Conservation (phyloP, 2,329 filamentous ascomycete species). For the Dactylella cylindrospora region DNA sequence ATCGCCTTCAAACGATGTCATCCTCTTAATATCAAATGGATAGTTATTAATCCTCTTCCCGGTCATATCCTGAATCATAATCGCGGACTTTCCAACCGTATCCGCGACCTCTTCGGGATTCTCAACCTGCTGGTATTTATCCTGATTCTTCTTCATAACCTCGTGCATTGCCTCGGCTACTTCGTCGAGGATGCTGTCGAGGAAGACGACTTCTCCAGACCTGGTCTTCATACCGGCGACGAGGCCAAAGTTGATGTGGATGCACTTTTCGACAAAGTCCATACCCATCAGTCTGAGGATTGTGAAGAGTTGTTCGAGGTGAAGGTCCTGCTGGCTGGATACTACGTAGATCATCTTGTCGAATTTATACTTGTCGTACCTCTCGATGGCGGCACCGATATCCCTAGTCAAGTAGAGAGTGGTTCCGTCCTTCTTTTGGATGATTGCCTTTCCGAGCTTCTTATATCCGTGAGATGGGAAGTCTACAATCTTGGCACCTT, state of each 20-base stretch:
- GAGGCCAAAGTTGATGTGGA: conserved; percentile 75
- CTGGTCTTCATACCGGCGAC: conserved; percentile 71
- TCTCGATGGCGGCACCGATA: conserved; percentile 70
- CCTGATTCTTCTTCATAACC: conserved; percentile 85
- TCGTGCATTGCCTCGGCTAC: conserved; percentile 96
- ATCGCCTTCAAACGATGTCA: conserved; percentile 82
- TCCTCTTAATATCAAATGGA: conserved; percentile 75
- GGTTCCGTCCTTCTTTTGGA: conserved; percentile 73
- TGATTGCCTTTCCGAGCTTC: conserved; percentile 68
- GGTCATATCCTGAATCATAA: conserved; percentile 98
- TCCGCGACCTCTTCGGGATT: conserved; percentile 81
- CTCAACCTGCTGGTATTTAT: conserved; percentile 87
- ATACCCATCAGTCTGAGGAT: conserved; percentile 72
- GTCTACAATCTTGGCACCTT: conserved; percentile 72
- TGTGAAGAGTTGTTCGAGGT: conserved; percentile 74
- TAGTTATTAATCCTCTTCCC: conserved; percentile 75
- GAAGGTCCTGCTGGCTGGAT: conserved; percentile 70
- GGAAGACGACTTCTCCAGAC: conserved; percentile 73
- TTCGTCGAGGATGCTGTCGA: conserved; percentile 71
- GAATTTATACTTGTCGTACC: conserved; percentile 64
- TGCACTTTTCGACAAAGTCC: conserved; percentile 67
- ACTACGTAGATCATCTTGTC: conserved; percentile 82
- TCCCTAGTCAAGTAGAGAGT: conserved; percentile 77
- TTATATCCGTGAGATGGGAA: conserved; percentile 69
- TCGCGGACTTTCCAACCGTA: conserved; percentile 84